Evolutionary conservation across 2,329 filamentous ascomycete species (phyloP).

Genomic region (Ascochyta fabae): DNA sequence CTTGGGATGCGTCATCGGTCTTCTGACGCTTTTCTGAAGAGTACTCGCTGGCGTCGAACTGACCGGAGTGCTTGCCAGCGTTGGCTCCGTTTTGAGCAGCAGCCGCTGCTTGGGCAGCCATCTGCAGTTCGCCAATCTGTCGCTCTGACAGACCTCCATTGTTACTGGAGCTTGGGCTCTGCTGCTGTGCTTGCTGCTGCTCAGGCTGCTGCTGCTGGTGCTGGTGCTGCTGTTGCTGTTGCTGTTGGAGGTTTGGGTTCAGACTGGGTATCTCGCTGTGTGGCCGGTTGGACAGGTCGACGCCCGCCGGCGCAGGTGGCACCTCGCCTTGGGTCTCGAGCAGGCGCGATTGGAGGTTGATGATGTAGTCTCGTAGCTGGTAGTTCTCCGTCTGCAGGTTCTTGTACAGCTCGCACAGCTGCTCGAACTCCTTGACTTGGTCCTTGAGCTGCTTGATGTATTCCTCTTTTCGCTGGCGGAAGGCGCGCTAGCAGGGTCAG

Average conservation of each 20-base stretch:
- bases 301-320: conserved; percentile 80
- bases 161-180: conserved; percentile 32
- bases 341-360: conserved; percentile 84
- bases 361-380: conserved; percentile 87
- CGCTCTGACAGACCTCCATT: conserved; percentile 46
- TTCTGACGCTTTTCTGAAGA: conserved; percentile 46
- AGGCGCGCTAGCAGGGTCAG: conserved; percentile 73
- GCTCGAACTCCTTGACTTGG: conserved; percentile 81
- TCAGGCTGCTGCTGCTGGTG: conserved; percentile 28
- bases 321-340: conserved; percentile 84
- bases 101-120: conserved; percentile 47
- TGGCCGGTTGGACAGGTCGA: conserved; percentile 68
- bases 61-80: conserved; percentile 44
- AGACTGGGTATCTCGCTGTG: conserved; percentile 44
- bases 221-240: conserved; percentile 29
- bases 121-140: conserved; percentile 48
- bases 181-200: conserved; percentile 31
- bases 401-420: conserved; percentile 79
- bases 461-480: conserved; percentile 95
- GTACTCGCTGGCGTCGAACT: conserved; percentile 41
- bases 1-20: conserved; percentile 40
- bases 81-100: conserved; percentile 44
- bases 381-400: conserved; percentile 88
- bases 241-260: conserved; percentile 26
- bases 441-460: conserved; percentile 98